A percentile compares a stretch with the other conserved stretches of the same genome.
These are phyloP conservation scores for Malbranchea zuffiana DNA, from an alignment of 2,329 filamentous ascomycete species.

Conservation along the genomic window DNA sequence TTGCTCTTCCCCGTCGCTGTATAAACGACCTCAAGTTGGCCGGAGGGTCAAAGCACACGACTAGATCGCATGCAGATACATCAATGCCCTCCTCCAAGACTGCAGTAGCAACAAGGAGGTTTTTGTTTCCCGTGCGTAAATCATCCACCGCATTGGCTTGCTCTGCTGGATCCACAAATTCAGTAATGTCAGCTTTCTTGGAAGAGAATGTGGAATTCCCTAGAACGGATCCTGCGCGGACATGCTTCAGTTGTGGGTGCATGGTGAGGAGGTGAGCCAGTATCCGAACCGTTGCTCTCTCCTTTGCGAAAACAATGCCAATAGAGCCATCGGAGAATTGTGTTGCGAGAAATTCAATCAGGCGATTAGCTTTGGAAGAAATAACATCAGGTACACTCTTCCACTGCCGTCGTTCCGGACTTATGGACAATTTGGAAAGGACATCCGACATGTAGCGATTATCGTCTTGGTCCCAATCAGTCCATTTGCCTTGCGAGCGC, in stretches of 20 bases:
- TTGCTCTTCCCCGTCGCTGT: conserved; percentile 53
- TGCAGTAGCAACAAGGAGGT: conserved; percentile 48
- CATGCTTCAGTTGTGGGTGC: conserved; percentile 37
- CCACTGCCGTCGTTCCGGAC: conserved; percentile 13
- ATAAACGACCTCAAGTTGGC: conserved; percentile 54
- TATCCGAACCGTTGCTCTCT: conserved; percentile 51
- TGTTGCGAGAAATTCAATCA: conserved; percentile 45
- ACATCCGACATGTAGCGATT: conserved; percentile 45
- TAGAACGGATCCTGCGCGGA: conserved; percentile 40
- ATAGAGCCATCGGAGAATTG: conserved; percentile 38
- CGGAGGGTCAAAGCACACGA: conserved; percentile 54
- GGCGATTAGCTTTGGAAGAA: conserved; percentile 47
- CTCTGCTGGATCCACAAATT: conserved; percentile 38
- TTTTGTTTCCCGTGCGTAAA: conserved; percentile 43
- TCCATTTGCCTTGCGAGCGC: conserved; percentile 23
- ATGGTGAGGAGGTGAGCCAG: conserved; percentile 47
- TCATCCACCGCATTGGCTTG: conserved; percentile 44
- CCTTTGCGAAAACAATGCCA: conserved; percentile 57
- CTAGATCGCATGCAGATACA: conserved; percentile 51
- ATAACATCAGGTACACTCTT: conserved; percentile 24
- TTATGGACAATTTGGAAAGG: conserved; percentile 19
- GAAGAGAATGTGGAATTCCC: conserved; percentile 38
- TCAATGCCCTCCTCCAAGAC: conserved; percentile 54
- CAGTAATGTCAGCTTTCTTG: conserved; percentile 39
- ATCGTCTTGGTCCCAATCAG: conserved; percentile 41